Evolutionary conservation across 164 flowering plant genomes (phyloP), one percentile per base, ranked within the genome.

Genomic region (Macadamia integrifolia): DNA sequence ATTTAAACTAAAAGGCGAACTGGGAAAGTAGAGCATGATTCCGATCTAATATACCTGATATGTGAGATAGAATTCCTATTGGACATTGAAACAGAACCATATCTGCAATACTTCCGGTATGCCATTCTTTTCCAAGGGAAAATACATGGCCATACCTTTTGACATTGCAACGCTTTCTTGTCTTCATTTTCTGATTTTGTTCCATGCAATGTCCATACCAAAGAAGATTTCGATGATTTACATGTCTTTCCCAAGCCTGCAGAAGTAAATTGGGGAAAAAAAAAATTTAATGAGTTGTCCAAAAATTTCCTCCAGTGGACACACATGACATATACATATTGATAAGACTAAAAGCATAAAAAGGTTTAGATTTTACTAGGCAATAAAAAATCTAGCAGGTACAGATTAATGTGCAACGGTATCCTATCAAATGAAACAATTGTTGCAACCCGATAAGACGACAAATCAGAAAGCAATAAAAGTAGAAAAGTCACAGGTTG

Each of bases 61-160:
- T 68, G 63, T 44, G 88, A 78, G 35, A 76, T 72, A 58, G 91
- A 80, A 66, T 68, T 77, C 66, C 66, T 74, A 65, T 71, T 71
- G 64, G 77, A 69, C 68, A 56, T 65, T 30, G 75, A 66, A 68
- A 70, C 59, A 13, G 72, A 61, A 71, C 66, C 75, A 46, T 68
- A 69, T 69, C 65, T 73, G 44, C 71, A 76, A 67, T 70, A 72
- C 74, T 82, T 85, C 82, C 87, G 70, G 69, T 75, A 78, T 64
- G 82, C 62, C 67, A 80, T 70, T 80, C 92, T 86, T 84, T 88
- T 94, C 91, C 94, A 88, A 3, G 93, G 97, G 64, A 86, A 76
- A 35, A 85, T 75, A 28, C 76, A 70, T 1, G 98, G 88, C 58
- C 81, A 67, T 46, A 82, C 72, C 69, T 75, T 79, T 52, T 61